Base-by-base conservation (phyloP, 1,284 basidiomycete genomes). In the Cryptococcus floricola region DNA sequence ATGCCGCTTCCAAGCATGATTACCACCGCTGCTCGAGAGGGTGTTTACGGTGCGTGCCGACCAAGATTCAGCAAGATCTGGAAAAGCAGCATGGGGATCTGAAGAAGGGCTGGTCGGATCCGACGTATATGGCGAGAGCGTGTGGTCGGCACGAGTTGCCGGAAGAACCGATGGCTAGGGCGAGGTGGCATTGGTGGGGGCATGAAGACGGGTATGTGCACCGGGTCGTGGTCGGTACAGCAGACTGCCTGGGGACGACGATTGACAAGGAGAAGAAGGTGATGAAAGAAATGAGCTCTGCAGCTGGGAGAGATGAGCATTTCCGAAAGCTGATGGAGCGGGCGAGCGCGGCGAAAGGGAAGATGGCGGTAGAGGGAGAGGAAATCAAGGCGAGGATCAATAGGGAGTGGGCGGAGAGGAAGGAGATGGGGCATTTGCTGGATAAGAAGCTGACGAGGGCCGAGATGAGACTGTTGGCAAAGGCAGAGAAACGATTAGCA, bases 181-280 rank as follows among this genome's bases (percentile, higher is more conserved):
- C 48, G 5, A 53, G 55, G 44, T 60, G 56, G 55, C 56, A 60
- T 48, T 60, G 59, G 59, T 60, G 51, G 46, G 59, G 59, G n/a
- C 55, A 60, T 39, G 53, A 60, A 31, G 52, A 53, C 18, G 38
- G 34, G 13, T 37, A 41, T 19, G 37, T 46, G 12, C 42, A 50
- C 44, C 25, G 31, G 25, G 42, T 23, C 19, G 39, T 43, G 10
- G 27, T n/a, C 16, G 23, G 14, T 42, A 25, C 18, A 9, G 19
- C 52, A 8, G 43, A 27, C 19, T 48, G 47, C 39, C 23, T 44
- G 34, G 44, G 42, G 13, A 50, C 13, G 34, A 34, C 41, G 19
- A 37, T 39, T 23, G 23, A 54, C 38, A 49, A 50, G 54, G 46
- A 45, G 41, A 52, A 44, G 54, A 23, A 34, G 34, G 19, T 52